These are phyloP conservation scores for Cystoderma amianthinum DNA, from an alignment of 768 basidiomycete genomes.

Conservation along the genomic window DNA sequence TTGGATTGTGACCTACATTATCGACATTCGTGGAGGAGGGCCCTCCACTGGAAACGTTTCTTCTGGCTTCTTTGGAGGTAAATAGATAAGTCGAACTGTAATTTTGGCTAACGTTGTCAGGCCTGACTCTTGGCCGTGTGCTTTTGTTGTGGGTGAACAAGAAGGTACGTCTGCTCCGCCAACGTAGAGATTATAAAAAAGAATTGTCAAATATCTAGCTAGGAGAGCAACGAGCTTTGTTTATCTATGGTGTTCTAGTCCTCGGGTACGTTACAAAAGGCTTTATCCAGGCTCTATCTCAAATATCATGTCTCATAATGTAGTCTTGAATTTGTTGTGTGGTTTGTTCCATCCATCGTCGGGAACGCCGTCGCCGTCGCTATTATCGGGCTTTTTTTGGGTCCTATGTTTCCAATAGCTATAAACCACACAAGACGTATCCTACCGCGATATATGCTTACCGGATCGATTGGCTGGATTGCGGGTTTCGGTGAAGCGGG, in stretches of 20 bases:
- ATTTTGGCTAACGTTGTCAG: neutral
- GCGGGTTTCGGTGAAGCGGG: slow-evolving; percentile 45
- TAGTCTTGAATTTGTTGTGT: slow-evolving; percentile 41
- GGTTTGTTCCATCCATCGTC: slow-evolving; percentile 44
- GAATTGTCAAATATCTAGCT: too few relatives aligned
- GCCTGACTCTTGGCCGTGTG: slow-evolving; percentile 40
- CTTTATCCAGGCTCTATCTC: neutral
- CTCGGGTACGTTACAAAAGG: slow-evolving; percentile 16
- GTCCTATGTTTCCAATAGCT: slow-evolving; percentile 46
- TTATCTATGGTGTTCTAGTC: slow-evolving; percentile 22
- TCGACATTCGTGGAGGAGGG: slow-evolving; percentile 36
- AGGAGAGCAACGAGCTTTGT: slow-evolving; percentile 24
- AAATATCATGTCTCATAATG: neutral
- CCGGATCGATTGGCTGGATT: slow-evolving; percentile 41
- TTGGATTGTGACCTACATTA: slow-evolving; percentile 50
- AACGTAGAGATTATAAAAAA: too few relatives aligned
- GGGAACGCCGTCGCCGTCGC: slow-evolving; percentile 43
- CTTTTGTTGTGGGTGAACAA: slow-evolving; percentile 43
- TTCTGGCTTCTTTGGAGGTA: slow-evolving; percentile 11
- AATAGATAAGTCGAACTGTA: neutral
- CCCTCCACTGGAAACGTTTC: slow-evolving; percentile 12
- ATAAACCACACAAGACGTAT: slow-evolving; percentile 25
- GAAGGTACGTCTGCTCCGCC: too few relatives aligned
- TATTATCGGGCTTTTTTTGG: slow-evolving; percentile 42
- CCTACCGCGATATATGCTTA: slow-evolving; percentile 25